Evolutionary conservation across 345 rosid genomes (phyloP).

Genomic region (Hibiscus syriacus): DNA sequence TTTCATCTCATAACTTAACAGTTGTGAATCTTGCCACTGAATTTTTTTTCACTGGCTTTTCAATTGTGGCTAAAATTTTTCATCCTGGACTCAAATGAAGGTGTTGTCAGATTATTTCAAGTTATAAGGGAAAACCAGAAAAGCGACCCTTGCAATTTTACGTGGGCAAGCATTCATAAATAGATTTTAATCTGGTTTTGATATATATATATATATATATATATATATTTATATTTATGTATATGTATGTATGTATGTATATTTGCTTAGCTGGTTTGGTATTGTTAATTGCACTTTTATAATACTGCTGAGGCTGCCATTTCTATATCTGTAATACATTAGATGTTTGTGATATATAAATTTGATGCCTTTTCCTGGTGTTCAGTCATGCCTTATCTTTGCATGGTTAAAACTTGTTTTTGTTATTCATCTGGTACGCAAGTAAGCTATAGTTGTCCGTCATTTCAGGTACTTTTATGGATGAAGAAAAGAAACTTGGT

Average conservation of each 20-base stretch:
- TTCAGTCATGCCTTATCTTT: not conserved
- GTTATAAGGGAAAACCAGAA: not conserved
- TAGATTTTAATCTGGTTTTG: not conserved
- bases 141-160: not conserved
- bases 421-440: slow-evolving; percentile 2
- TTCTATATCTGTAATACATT: not conserved
- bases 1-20: not conserved
- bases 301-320: not conserved
- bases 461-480: slow-evolving; percentile 17
- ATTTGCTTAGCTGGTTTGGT: too few relatives aligned
- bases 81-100: not conserved
- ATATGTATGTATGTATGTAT: too few relatives aligned
- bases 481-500: slow-evolving; percentile 42
- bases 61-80: not conserved
- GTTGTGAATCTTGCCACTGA: not conserved
- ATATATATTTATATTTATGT: too few relatives aligned
- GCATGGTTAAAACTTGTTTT: not conserved
- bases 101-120: not conserved
- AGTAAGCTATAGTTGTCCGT: slow-evolving; percentile 9
- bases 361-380: not conserved
- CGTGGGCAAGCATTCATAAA: not conserved
- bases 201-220: too few relatives aligned
- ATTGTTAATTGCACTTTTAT: not conserved
- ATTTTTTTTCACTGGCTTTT: not conserved
- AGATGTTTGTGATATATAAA: not conserved